Evolutionary conservation across 352 stramenopile genomes (phyloP).

Genomic region (Globisporangium megalacanthum): DNA sequence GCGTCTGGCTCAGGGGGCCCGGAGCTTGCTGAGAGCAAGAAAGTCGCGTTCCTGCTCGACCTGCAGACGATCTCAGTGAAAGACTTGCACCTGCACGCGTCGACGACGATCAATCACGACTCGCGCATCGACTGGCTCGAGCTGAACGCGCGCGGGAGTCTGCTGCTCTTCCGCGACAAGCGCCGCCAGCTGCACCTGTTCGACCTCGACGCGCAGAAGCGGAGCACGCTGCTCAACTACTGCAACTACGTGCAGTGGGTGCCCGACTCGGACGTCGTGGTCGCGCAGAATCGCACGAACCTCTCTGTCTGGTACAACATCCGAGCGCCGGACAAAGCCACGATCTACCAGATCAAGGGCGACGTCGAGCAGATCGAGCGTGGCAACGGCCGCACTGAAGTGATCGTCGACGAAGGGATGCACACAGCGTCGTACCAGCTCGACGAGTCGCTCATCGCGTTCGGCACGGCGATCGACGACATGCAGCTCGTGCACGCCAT

Average conservation of each 20-base stretch:
- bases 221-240: constrained; percentile 90
- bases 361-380: constrained; percentile 95
- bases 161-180: constrained; percentile 93
- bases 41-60: constrained; percentile 93
- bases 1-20: constrained; percentile 5
- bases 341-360: constrained; percentile 93
- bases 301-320: constrained; percentile 97
- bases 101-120: constrained; percentile 90
- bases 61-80: constrained; percentile 90
- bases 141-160: constrained; percentile 86
- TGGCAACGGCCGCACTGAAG: constrained; percentile 89
- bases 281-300: constrained; percentile 90
- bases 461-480: constrained; percentile 93
- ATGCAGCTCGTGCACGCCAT: constrained; percentile 87
- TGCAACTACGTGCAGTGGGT: constrained; percentile 97
- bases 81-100: constrained; percentile 68
- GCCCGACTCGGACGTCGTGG: constrained; percentile 93
- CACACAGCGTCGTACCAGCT: constrained; percentile 91
- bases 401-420: constrained; percentile 94
- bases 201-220: constrained; percentile 83
- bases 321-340: constrained; percentile 89
- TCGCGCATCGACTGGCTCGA: constrained; percentile 93
- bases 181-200: constrained; percentile 89
- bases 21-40: constrained; percentile 83
- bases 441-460: constrained; percentile 92